Base-by-base conservation (phyloP, 2,329 filamentous ascomycete species). In the Tolypocladium amazonense region DNA sequence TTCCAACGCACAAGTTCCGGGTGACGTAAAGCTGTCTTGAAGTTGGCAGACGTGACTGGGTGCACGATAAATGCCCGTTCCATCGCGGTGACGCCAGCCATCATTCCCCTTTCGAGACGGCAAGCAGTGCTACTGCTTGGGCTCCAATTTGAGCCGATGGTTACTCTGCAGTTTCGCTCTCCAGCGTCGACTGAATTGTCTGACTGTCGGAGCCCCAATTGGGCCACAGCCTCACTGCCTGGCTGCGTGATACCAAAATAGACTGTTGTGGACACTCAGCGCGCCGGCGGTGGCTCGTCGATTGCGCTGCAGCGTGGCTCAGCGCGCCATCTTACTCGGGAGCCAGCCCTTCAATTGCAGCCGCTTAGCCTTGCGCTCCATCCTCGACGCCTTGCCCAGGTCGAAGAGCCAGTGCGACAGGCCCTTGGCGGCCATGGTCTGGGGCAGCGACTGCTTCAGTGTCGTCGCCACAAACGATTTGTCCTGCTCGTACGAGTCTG, bases 361-460 rank as follows among this genome's bases (percentile, higher is more conserved):
- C 25, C 66, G 62, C 58, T 63, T 64, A 2, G 52, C 56, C 59
- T 64, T 65, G 33, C 52, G 45, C 38, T 59, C 58, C 25, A 45
- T 54, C 18, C 45, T 54, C n/a, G 30, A 9, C 25, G 45, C 57
- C 11, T 52, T 56, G 25, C 68, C 65, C 20, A 66, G 57, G 50
- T 69, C 68, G 23, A 72, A 57, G 20, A 66, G 65, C 79, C 79
- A 82, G 63, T 80, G 75, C 30, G 70, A 70, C 38, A 81, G 67
- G 5, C 76, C 79, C 9, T 69, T 68, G 11, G 69, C 65, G 20
- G 70, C 69, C 59, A 78, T 68, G 39, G 67, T 73, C 8, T 67
- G 62, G 0, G 79, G 79, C 30, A 81, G 66, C 2, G 73, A 72
- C 37, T 70, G 69, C 58, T 66, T 67, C 54, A 82, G 69, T 2